Evolutionary conservation across 2,329 filamentous ascomycete genomes (phyloP), one percentile per base, ranked within the genome.

Genomic region (Colletotrichum sp.): DNA sequence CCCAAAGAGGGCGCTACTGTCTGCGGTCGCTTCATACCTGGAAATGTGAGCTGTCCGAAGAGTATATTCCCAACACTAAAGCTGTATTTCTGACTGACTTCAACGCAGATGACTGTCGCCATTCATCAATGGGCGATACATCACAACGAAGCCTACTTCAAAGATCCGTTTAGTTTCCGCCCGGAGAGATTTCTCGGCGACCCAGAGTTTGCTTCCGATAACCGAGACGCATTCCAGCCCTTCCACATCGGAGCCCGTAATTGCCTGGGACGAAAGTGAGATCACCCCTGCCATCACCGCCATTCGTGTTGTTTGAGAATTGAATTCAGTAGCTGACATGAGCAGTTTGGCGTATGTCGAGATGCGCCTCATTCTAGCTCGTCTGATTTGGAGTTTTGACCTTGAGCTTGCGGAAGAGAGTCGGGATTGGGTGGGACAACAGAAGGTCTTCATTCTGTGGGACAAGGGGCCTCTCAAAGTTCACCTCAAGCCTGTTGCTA

Each of bases 371-470:
- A 86, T 90, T 55, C 78, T 90, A 6, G 85, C 86, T 1, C 85
- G 84, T 2, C 75, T 90, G 5, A 75, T 90, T 2, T 90, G 83
- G 79, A 87, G 86, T 64, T 90, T 90, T 78, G 88, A 90, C 74
- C 69, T 89, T 68, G 78, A 80, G 39, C 80, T 89, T 28, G 82
- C 81, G 2, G 81, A 86, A 6, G 82, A 85, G n/a, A 82, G 82
- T 36, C 36, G 75, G 2, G 77, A 82, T 28, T 89, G 87, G 87
- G 77, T 85, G 6, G 75, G 79, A 16, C 79, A 81, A 10, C 86
- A 88, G 73, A 81, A 80, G 52, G 80, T 83, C 18, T 86, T 80
- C 66, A 78, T 83, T 7, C 70, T 87, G 39, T 88, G 87, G 86
- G 55, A 74, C 28, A 76, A 76, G 24, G 66, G 43, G 3, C 67